Conservation (phyloP, 1,284 basidiomycete species). For the Ceratobasidium sp. region DNA sequence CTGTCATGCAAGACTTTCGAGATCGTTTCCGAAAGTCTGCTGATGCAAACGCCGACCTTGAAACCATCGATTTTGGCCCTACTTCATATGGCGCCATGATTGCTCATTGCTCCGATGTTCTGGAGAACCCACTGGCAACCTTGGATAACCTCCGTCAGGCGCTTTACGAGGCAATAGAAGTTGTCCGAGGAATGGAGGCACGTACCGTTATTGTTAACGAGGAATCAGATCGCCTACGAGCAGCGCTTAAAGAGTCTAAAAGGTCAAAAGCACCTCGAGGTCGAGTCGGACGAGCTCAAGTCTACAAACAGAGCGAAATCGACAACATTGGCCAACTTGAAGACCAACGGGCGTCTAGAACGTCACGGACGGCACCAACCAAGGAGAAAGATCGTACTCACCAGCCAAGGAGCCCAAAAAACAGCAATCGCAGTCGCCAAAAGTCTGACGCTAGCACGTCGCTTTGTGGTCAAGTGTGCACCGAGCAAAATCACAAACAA, state of each 20-base stretch:
- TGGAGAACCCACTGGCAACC: not conserved
- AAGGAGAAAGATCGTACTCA: too few species aligned
- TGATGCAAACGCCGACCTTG: constrained; percentile 66
- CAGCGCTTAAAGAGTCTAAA: not conserved
- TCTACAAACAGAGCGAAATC: constrained; percentile 3
- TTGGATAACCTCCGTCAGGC: not conserved
- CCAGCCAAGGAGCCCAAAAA: too few species aligned
- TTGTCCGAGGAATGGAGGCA: not conserved
- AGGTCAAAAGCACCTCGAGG: not conserved
- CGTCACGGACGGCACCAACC: too few species aligned
- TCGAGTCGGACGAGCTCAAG: not conserved
- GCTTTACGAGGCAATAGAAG: not conserved
- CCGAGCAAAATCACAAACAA: too few species aligned
- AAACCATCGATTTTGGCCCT: constrained; percentile 33
- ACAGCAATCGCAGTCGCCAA: too few species aligned
- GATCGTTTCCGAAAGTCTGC: constrained; percentile 52
- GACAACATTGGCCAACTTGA: not conserved
- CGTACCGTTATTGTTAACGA: not conserved
- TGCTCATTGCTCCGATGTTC: not conserved
- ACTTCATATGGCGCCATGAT: not conserved
- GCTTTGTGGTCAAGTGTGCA: too few species aligned
- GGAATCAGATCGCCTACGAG: not conserved
- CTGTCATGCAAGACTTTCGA: not conserved
- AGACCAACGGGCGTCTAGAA: not conserved
- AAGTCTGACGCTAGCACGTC: too few species aligned